Evolutionary conservation across 2,329 filamentous ascomycete species (phyloP).

Genomic region (Ramichloridium luteum): DNA sequence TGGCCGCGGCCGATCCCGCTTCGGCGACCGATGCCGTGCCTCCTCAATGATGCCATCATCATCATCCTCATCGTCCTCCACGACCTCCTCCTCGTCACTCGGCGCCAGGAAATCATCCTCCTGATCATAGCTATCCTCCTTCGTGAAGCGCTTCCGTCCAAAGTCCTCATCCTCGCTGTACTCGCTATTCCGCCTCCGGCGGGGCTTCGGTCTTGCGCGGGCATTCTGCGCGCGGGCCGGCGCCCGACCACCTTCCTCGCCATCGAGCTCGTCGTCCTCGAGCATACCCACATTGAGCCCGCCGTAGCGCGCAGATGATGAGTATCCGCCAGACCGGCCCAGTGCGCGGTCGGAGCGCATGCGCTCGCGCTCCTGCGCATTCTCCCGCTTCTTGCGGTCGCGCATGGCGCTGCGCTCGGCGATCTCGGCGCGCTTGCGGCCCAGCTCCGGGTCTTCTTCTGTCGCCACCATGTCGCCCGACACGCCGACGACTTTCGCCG

Average conservation of each 20-base stretch:
- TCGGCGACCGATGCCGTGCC: slow-evolving; percentile 25
- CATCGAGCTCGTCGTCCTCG: slow-evolving; percentile 45
- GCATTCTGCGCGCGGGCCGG: slow-evolving; percentile 16
- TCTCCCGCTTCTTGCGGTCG: slow-evolving; percentile 47
- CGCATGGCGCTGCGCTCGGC: slow-evolving; percentile 63
- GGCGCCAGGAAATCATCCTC: slow-evolving; percentile 67
- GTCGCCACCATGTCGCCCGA: slow-evolving; percentile 55
- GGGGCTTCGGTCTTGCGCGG: slow-evolving; percentile 19
- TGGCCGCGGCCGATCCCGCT: slow-evolving; percentile 22
- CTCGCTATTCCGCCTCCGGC: slow-evolving; percentile 29
- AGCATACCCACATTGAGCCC: slow-evolving; percentile 57
- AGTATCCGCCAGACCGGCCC: slow-evolving; percentile 38
- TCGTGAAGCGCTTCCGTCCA: slow-evolving; percentile 49
- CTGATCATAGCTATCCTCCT: slow-evolving; percentile 65
- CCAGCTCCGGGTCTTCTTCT: slow-evolving; percentile 61
- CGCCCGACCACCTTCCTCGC: slow-evolving; percentile 17
- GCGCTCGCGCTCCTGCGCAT: slow-evolving; percentile 51
- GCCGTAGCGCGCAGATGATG: slow-evolving; percentile 33
- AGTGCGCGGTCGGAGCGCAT: slow-evolving; percentile 40
- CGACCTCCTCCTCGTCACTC: slow-evolving; percentile 56
- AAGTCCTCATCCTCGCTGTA: slow-evolving; percentile 68
- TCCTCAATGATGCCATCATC: slow-evolving; percentile 35
- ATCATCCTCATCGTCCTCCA: slow-evolving; percentile 45
- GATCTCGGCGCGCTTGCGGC: slow-evolving; percentile 59
- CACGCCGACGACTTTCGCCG: slow-evolving; percentile 37